Base-by-base conservation (phyloP, 1,139 yeast genomes). In the Kluyveromyces marxianus region DNA sequence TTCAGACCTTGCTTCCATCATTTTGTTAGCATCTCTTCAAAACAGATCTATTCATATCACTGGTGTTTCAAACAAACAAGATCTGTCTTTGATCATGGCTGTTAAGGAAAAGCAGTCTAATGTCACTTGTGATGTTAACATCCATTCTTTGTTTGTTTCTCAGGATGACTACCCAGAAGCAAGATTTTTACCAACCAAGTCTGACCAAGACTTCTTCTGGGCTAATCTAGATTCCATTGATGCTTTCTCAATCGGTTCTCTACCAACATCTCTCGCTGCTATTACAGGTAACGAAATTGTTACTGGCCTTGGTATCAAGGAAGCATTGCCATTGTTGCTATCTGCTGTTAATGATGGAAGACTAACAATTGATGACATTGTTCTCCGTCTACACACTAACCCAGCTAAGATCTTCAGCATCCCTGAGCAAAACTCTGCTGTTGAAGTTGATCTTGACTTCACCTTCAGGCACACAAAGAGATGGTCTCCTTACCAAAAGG, bases 111-210 rank as follows among this genome's bases (percentile, higher is more conserved):
- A 85, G 72, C 80, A 82, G 40, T 72, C 87, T 58, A 76, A 76
- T 54, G 96, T 92, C 39, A 88, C 97, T 37, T 87, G 95, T 68
- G 98, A 92, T 67, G 95, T 87, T 52, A 74, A 92, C 27, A 81
- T 92, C 44, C 83, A 81, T 64, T 73, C 95, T 3, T 74, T 90
- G 64, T 89, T 88, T 72, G 70, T 85, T 53, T 75, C 87, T 42
- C 84, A 78, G 66, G 79, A 77, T 38, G 90, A 87, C 37, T 78
- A 77, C 62, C 84, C 89, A 45, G 77, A 79, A 57, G 81, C 86
- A 54, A 63, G 69, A 30, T 81, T 81, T 74, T 72, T 90, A 65
- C 97, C 97, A 55, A 74, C 92, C 35, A 74, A 75, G 65, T 83
- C 77, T 54, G 96, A 88, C 61, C 95, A 86, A 69, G 74, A 72